These are phyloP conservation scores for Geotrichum phurueaensis DNA, from an alignment of 1,139 yeast species.

Conservation along the genomic window DNA sequence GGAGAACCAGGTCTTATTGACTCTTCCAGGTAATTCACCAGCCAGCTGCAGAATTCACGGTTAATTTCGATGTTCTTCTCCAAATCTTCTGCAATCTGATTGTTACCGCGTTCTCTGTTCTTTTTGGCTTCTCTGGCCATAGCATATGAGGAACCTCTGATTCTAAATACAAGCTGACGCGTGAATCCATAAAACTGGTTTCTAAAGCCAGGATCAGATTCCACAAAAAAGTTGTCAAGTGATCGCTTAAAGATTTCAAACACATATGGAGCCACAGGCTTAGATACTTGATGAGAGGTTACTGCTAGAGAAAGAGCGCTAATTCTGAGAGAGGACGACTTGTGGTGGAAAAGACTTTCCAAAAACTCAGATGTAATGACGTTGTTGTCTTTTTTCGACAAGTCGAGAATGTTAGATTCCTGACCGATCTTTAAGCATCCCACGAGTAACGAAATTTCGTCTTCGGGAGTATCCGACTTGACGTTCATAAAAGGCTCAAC, in stretches of 20 bases:
- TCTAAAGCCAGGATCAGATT: slow-evolving; percentile 61
- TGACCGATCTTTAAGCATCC: slow-evolving; percentile 62
- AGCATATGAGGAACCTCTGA: slow-evolving; percentile 62
- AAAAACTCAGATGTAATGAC: slow-evolving; percentile 39
- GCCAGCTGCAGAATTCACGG: slow-evolving; percentile 41
- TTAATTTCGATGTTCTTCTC: slow-evolving; percentile 24
- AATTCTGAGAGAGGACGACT: slow-evolving; percentile 46
- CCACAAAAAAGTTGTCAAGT: slow-evolving; percentile 49
- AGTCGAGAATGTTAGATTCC: slow-evolving; percentile 50
- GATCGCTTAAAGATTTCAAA: slow-evolving; percentile 42
- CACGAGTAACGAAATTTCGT: slow-evolving; percentile 42
- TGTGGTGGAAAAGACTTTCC: slow-evolving; percentile 41
- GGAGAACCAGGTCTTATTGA: slow-evolving; percentile 62
- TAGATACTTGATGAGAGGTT: slow-evolving; percentile 56
- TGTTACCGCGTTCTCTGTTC: slow-evolving; percentile 23
- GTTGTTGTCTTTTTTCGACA: slow-evolving; percentile 40
- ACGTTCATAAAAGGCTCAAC: slow-evolving; percentile 27
- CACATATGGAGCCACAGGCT: slow-evolving; percentile 44
- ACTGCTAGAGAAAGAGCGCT: slow-evolving; percentile 57
- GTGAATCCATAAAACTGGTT: slow-evolving; percentile 57
- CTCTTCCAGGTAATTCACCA: slow-evolving; percentile 39
- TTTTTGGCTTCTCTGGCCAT: slow-evolving; percentile 45
- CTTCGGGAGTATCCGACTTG: slow-evolving; percentile 21
- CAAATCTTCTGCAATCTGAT: slow-evolving; percentile 18
- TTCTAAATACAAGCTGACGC: slow-evolving; percentile 54